phyloP scores from a whole-genome alignment of 768 basidiomycete genomes.

The Russula virescens region DNA sequence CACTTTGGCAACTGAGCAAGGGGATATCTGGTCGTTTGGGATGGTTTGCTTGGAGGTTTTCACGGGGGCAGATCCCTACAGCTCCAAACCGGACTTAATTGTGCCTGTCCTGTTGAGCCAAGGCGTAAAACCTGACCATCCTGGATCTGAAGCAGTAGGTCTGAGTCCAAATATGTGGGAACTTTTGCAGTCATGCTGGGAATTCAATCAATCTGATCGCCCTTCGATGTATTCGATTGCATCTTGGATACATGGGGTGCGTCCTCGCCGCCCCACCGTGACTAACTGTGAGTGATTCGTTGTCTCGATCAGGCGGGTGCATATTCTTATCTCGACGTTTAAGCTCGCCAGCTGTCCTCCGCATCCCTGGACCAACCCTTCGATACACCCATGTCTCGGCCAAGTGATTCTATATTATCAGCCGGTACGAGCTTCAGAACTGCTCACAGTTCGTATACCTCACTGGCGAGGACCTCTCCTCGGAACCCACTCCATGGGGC shows the following conservation, averaged over 20 bases:
- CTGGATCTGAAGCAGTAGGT: neutral
- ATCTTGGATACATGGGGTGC: neutral
- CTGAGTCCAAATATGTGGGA: conserved; percentile 16
- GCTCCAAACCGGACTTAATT: neutral
- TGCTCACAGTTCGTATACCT: neutral
- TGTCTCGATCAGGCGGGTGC: neutral
- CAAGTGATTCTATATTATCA: neutral
- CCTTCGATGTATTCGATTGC: conserved; percentile 8
- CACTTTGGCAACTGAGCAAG: conserved; percentile 1
- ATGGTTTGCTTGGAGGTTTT: conserved; percentile 14
- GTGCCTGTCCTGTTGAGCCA: conserved; percentile 1
- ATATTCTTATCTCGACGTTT: neutral
- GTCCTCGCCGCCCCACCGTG: too few relatives aligned
- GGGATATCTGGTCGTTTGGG: conserved; percentile 20
- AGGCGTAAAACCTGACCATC: conserved; percentile 7
- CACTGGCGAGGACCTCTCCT: neutral
- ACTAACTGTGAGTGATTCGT: neutral
- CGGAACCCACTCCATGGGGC: neutral
- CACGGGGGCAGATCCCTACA: conserved; percentile 13
- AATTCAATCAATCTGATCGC: neutral
- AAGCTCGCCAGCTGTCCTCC: neutral
- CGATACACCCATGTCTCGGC: too few relatives aligned
- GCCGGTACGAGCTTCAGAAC: neutral
- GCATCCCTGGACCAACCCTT: neutral
- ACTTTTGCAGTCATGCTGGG: conserved; percentile 16